Evolutionary conservation across 495 filamentous ascomycete species (phyloP).

Genomic region (Glutinoglossum americanum): DNA sequence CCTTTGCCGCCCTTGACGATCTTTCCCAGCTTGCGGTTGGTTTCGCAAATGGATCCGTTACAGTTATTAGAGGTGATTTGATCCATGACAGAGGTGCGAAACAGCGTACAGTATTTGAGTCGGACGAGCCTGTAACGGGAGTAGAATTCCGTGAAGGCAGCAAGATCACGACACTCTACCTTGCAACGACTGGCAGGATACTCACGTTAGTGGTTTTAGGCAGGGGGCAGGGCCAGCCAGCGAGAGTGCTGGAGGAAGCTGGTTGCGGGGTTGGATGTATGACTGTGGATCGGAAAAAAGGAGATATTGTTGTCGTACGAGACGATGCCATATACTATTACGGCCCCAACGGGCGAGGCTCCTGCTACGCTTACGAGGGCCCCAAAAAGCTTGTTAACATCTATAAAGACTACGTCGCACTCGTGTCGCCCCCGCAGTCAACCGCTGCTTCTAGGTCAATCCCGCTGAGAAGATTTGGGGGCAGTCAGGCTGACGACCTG

Average conservation of each 20-base stretch:
- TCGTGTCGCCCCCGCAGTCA: constrained; percentile 66
- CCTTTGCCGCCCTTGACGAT: constrained; percentile 67
- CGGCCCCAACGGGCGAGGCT: constrained; percentile 61
- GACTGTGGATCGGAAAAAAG: constrained; percentile 56
- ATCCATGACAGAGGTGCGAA: constrained; percentile 93
- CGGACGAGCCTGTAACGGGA: constrained; percentile 87
- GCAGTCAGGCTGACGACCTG: constrained; percentile 43
- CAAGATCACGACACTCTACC: constrained; percentile 55
- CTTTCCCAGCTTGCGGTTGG: constrained; percentile 82
- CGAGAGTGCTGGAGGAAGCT: constrained; percentile 64
- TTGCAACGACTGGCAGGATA: constrained; percentile 79
- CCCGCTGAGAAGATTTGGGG: constrained; percentile 40
- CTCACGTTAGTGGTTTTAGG: constrained; percentile 69
- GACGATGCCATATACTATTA: constrained; percentile 95
- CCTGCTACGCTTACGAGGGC: constrained; percentile 75
- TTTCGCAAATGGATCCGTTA: constrained; percentile 89
- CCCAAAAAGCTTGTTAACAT: constrained; percentile 63
- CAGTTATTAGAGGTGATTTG: constrained; percentile 78
- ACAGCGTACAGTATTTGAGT: constrained; percentile 89
- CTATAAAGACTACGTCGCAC: constrained; percentile 67
- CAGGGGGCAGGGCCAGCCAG: constrained; percentile 71
- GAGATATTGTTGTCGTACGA: constrained; percentile 70
- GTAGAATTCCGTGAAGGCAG: constrained; percentile 50
- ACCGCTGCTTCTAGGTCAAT: constrained; percentile 28
- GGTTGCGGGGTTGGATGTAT: constrained; percentile 87